Base-by-base conservation (phyloP, 1,139 yeast species). In the Saccharomyces hybrid region DNA sequence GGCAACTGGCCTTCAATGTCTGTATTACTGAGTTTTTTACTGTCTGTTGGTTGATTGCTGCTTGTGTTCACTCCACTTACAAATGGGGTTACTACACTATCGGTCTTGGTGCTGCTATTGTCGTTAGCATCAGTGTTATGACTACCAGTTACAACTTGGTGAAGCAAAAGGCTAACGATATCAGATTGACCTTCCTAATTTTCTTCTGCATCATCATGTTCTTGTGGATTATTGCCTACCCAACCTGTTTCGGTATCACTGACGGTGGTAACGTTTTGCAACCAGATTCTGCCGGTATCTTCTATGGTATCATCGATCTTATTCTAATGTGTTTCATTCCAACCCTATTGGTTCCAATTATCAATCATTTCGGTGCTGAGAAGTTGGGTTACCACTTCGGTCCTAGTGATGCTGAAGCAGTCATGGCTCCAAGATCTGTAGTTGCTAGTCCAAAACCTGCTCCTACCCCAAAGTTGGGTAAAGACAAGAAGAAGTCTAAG, bases 181-280 rank as follows among this genome's bases (percentile, higher is more conserved):
- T 61, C 26, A 54, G 53, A 46, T 51, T 46, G n/a, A 52, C 57
- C 42, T 66, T 64, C 60, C 56, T 55, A 32, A 50, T 56, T 47
- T 60, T 60, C 55, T 58, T 69, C 51, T 71, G 72, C 46, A 63
- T 68, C 52, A 58, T 71, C 32, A 58, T 78, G 50, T 69, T 78
- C 57, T 58, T 80, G 47, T 75, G 81, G 78, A 66, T 79, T 55
- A 71, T 81, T 58, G 53, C 49, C 28, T 82, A 83, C 64, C 83
- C 84, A 53, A 66, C 83, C 58, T 68, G 75, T 57, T 82, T 84
- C 83, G 87, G 82, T 69, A 71, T 83, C 57, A 71, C 79, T 60
- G 87, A 82, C 65, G 88, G 87, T 73, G 86, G 86, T 69, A 82
- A 82, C 63, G 79, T 73, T 46, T 79, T 83, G 57, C 81, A 78